Evolutionary conservation across 441 rosid species (phyloP).

Genomic region (Macaranga tanarius): DNA sequence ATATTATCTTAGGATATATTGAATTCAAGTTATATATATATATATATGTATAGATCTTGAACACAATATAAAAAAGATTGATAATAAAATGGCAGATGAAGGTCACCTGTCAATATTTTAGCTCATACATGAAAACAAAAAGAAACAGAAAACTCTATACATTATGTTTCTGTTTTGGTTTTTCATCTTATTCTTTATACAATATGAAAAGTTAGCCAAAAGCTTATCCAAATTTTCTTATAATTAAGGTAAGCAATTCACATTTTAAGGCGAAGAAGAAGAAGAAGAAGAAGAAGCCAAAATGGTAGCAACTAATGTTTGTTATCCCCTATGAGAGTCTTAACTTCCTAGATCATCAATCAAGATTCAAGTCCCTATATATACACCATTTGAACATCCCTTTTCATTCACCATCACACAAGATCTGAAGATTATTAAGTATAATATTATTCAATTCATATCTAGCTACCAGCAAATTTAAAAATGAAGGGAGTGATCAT

Average conservation of each 20-base stretch:
- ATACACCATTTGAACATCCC: neutral
- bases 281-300: neutral
- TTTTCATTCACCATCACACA: neutral
- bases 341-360: neutral
- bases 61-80: too few species aligned
- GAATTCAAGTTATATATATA: too few species aligned
- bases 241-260: neutral
- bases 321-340: neutral
- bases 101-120: too few species aligned
- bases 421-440: neutral
- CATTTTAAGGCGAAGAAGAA: neutral
- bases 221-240: neutral
- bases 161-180: too few species aligned
- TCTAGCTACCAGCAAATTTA: too few species aligned
- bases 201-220: neutral
- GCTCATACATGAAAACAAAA: too few species aligned
- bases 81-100: too few species aligned
- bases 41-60: too few species aligned
- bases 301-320: neutral
- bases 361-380: neutral
- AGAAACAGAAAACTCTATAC: too few species aligned
- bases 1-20: too few species aligned
- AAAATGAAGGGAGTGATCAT: constrained; percentile 27
- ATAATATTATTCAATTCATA: too few species aligned
- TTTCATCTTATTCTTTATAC: too few species aligned